A percentile compares a stretch with the other conserved stretches of the same genome.
Conservation (phyloP, 306 rosid genomes). For the Glycyrrhiza uralensis region DNA sequence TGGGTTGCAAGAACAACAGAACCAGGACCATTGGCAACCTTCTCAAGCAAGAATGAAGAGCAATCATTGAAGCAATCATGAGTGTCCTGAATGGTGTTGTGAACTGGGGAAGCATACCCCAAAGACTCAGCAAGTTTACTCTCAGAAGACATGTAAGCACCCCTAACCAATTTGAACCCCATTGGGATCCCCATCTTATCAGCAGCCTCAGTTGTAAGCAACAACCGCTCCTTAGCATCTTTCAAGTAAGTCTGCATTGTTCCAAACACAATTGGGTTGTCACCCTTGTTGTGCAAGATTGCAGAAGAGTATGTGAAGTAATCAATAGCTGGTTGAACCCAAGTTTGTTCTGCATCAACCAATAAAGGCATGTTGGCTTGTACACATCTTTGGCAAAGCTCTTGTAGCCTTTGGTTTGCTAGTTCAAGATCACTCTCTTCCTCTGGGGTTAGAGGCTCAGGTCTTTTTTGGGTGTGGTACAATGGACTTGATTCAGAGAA, state of each 20-base stretch:
- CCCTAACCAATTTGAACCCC: conserved; percentile 86
- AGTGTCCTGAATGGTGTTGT: conserved; percentile 60
- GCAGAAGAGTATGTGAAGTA: conserved; percentile 83
- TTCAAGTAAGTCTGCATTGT: conserved; percentile 82
- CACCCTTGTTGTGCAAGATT: conserved; percentile 46
- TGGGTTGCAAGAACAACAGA: conserved; percentile 82
- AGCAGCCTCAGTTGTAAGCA: conserved; percentile 44
- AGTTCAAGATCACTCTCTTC: conserved; percentile 64
- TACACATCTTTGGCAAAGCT: conserved; percentile 50
- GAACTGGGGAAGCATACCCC: conserved; percentile 67
- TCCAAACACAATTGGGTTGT: conserved; percentile 59
- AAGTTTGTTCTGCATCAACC: conserved; percentile 81
- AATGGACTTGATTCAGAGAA: conserved; percentile 68
- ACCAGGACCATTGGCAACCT: conserved; percentile 50
- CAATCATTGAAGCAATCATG: conserved; percentile 75
- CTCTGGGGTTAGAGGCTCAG: conserved; percentile 50
- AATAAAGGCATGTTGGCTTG: conserved; percentile 55
- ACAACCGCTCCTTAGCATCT: conserved; percentile 72
- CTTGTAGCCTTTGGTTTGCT: conserved; percentile 51
- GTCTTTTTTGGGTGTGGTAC: conserved; percentile 64
- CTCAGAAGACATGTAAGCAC: conserved; percentile 89
- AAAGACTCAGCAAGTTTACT: conserved; percentile 53
- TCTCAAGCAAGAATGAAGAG: conserved; percentile 56
- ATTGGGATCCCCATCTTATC: conserved; percentile 56
- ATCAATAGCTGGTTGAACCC: conserved; percentile 85